Evolutionary conservation across 352 stramenopile genomes (phyloP).

Genomic region (Phytophthora citrophthora): DNA sequence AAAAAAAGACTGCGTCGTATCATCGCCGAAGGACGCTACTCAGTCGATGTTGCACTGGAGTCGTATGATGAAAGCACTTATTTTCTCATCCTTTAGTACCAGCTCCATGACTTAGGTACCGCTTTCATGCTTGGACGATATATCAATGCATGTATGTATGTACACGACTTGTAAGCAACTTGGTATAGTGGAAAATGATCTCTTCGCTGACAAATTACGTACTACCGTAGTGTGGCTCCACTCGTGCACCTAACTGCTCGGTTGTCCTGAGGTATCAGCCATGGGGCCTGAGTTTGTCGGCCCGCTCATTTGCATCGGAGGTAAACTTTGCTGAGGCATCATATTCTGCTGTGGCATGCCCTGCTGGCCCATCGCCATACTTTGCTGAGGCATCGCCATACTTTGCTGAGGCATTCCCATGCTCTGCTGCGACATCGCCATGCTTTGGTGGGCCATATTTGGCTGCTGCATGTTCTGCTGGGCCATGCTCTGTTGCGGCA

Average conservation of each 20-base stretch:
- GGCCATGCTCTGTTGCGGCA: slow-evolving; percentile 37
- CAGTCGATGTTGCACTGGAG: too few relatives aligned
- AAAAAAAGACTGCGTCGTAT: too few relatives aligned
- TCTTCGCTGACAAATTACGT: slow-evolving; percentile 8
- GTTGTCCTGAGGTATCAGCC: slow-evolving; percentile 15
- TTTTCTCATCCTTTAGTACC: too few relatives aligned
- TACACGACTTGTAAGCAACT: not conserved
- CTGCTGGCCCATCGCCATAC: slow-evolving; percentile 31
- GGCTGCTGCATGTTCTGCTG: slow-evolving; percentile 38
- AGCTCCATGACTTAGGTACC: too few relatives aligned
- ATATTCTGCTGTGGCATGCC: slow-evolving; percentile 31
- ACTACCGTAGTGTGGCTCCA: not conserved
- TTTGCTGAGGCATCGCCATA: slow-evolving; percentile 35
- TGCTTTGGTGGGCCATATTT: slow-evolving; percentile 38
- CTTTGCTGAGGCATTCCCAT: slow-evolving; percentile 32
- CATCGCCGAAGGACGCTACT: too few relatives aligned
- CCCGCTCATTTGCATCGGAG: slow-evolving; percentile 41
- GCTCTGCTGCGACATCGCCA: slow-evolving; percentile 39
- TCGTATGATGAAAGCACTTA: too few relatives aligned
- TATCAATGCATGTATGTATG: too few relatives aligned
- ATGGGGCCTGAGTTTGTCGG: slow-evolving; percentile 27
- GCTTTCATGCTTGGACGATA: too few relatives aligned
- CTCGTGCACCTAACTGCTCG: slow-evolving; percentile 24
- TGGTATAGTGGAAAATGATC: slow-evolving; percentile 12
- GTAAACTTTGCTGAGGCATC: slow-evolving; percentile 30